Evolutionary conservation across 1,284 basidiomycete species (phyloP), one percentile per base, ranked within the genome.

Genomic region (Termitomyces sp.): DNA sequence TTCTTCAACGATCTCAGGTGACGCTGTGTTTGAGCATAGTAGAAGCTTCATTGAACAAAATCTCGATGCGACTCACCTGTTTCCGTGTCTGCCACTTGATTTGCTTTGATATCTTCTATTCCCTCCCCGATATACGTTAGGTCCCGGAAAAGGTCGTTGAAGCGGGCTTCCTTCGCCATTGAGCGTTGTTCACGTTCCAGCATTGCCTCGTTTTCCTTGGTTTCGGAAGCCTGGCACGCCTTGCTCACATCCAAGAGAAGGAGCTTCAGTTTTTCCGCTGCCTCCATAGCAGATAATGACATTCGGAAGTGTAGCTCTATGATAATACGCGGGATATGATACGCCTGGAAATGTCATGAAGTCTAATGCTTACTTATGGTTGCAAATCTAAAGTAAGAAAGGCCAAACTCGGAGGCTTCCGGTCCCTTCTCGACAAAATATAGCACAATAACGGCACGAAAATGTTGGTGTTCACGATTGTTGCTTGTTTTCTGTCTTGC

Each of bases 131-230:
- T 34, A 31, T 54, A 43, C 17, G 17, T 52, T 3, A 60, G 31
- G 52, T 58, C 49, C 7, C 49, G 47, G 21, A 60, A 55, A 24
- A 60, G 48, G 21, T 49, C 41, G 26, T 60, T 45, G 15, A 55
- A 40, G n/a, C 54, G 56, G 24, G 47, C 48, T 9, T 49, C 44
- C 12, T 58, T 60, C 0, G 51, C 49, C 17, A 54, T 21, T 15
- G 54, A 55, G 12, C 56, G 50, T 42, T 58, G 53, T 53, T 60
- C 56, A 12, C 33, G 42, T 30, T 60, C 56, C 30, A 55, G 19
- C 36, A 53, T 26, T 13, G 30, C 45, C 48, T 60, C 58, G 38
- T 50, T 49, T 45, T 60, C 56, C 38, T n/a, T 43, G 40, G 40
- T 43, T 17, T 58, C 39, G 19, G 44, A 42, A 12, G 36, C 41